Evolutionary conservation across 768 basidiomycete species (phyloP).

Genomic region (Suillus lakei): DNA sequence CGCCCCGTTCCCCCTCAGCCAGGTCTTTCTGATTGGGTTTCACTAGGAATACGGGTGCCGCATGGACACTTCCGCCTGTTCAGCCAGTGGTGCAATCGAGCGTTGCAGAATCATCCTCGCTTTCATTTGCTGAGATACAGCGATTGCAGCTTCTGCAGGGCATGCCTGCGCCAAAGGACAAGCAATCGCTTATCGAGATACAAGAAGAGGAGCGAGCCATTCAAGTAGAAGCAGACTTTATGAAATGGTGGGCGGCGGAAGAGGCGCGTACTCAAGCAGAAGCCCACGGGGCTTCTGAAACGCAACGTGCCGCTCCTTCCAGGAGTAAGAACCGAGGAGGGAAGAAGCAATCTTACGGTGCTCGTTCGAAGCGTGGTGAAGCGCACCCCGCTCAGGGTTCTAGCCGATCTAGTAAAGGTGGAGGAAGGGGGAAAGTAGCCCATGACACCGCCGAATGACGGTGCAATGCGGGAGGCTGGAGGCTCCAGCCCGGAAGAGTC

Average conservation of each 20-base stretch:
- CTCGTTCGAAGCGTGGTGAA: background rate
- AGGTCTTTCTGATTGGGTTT: background rate
- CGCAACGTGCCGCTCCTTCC: background rate
- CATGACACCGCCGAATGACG: background rate
- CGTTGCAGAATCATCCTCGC: slow-evolving; percentile 26
- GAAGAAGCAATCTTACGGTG: background rate
- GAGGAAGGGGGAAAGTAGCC: background rate
- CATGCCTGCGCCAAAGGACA: background rate
- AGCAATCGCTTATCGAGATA: slow-evolving; percentile 44
- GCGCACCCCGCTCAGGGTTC: background rate
- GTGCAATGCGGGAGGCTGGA: background rate
- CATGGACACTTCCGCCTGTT: slow-evolving; percentile 67
- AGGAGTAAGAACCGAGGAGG: background rate
- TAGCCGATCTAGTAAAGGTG: background rate
- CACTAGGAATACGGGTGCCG: slow-evolving; percentile 41
- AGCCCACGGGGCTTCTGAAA: background rate
- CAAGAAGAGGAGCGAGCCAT: slow-evolving; percentile 80
- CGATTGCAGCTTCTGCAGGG: slow-evolving; percentile 67
- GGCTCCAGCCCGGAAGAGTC: background rate
- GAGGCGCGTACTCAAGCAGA: slow-evolving; percentile 71
- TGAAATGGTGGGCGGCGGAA: slow-evolving; percentile 90
- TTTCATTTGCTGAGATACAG: slow-evolving; percentile 88
- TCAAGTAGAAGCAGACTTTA: slow-evolving; percentile 76
- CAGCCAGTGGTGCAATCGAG: slow-evolving; percentile 46
- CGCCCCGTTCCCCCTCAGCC: background rate